These are phyloP conservation scores for Zymoseptoria ardabiliae DNA, from an alignment of 2,329 filamentous ascomycete genomes.

Conservation along the genomic window DNA sequence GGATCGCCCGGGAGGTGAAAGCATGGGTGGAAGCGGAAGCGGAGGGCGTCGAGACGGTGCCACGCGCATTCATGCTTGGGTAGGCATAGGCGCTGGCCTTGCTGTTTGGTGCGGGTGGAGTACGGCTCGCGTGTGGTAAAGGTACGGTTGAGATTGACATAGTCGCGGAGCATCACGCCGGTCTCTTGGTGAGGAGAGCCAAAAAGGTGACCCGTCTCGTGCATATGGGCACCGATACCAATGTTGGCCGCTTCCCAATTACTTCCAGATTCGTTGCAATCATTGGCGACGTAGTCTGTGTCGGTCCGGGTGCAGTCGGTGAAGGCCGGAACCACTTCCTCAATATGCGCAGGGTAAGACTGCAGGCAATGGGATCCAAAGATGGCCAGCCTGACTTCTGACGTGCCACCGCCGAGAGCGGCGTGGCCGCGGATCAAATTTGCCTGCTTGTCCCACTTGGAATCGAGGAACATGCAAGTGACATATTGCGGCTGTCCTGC, in stretches of 20 bases:
- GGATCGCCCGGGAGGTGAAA: slow-evolving; percentile 77
- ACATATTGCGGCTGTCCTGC: slow-evolving; percentile 82
- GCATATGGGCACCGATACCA: slow-evolving; percentile 85
- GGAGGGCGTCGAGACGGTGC: slow-evolving; percentile 82
- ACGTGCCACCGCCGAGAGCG: slow-evolving; percentile 67
- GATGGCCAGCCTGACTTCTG: slow-evolving; percentile 73
- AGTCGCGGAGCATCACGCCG: slow-evolving; percentile 89
- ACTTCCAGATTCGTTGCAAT: slow-evolving; percentile 78
- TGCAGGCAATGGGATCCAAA: slow-evolving; percentile 91
- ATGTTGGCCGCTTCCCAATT: slow-evolving; percentile 95
- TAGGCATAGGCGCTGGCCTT: slow-evolving; percentile 64
- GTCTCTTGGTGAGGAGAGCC: slow-evolving; percentile 83
- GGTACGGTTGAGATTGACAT: slow-evolving; percentile 72
- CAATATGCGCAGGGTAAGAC: slow-evolving; percentile 80
- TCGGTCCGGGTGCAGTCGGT: slow-evolving; percentile 87
- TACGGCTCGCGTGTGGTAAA: slow-evolving; percentile 78
- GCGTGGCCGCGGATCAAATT: slow-evolving; percentile 73
- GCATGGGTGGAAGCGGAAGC: slow-evolving; percentile 83
- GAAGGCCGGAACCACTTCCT: slow-evolving; percentile 84
- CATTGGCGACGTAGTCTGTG: slow-evolving; percentile 70
- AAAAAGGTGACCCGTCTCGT: slow-evolving; percentile 83
- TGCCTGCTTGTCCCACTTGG: slow-evolving; percentile 71
- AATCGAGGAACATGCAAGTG: slow-evolving; percentile 76
- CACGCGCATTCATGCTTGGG: slow-evolving; percentile 79
- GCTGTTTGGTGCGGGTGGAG: slow-evolving; percentile 77